Conservation (phyloP, 345 rosid species). For the Balakata baccata region DNA sequence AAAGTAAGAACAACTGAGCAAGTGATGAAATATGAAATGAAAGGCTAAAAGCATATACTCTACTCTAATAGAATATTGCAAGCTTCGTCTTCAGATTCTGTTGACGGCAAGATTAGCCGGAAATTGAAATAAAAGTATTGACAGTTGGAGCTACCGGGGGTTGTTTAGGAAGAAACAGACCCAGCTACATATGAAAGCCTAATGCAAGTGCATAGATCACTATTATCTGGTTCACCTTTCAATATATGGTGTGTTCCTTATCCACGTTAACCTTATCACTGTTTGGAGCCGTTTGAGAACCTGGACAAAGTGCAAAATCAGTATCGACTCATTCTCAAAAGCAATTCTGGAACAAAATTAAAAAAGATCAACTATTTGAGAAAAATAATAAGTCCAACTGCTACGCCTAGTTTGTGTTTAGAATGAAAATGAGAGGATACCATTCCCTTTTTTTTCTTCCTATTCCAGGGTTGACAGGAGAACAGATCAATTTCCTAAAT, state of each 20-base stretch:
- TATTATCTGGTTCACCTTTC: slow-evolving; percentile 47
- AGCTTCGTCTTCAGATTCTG: neutral
- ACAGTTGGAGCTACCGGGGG: neutral
- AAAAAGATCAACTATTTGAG: neutral
- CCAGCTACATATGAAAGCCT: neutral
- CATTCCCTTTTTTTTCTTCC: too few species aligned
- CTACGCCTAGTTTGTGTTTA: too few species aligned
- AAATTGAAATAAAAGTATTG: neutral
- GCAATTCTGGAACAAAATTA: neutral
- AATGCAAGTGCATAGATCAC: neutral
- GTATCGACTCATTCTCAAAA: neutral
- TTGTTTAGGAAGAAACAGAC: neutral
- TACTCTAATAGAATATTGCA: neutral
- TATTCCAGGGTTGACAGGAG: too few species aligned
- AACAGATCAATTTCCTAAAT: too few species aligned
- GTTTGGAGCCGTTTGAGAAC: slow-evolving; percentile 64
- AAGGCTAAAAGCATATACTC: neutral
- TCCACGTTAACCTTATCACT: slow-evolving; percentile 69
- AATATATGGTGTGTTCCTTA: slow-evolving; percentile 69
- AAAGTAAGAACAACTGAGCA: neutral
- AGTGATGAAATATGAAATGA: neutral
- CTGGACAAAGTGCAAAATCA: slow-evolving; percentile 36
- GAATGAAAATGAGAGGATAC: too few species aligned
- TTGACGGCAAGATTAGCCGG: neutral
- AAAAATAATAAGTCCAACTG: too few species aligned